A percentile compares a stretch with the other conserved stretches of the same genome.
phyloP scores from a whole-genome alignment of 2,329 filamentous ascomycete species.

The Fusarium staphyleae region DNA sequence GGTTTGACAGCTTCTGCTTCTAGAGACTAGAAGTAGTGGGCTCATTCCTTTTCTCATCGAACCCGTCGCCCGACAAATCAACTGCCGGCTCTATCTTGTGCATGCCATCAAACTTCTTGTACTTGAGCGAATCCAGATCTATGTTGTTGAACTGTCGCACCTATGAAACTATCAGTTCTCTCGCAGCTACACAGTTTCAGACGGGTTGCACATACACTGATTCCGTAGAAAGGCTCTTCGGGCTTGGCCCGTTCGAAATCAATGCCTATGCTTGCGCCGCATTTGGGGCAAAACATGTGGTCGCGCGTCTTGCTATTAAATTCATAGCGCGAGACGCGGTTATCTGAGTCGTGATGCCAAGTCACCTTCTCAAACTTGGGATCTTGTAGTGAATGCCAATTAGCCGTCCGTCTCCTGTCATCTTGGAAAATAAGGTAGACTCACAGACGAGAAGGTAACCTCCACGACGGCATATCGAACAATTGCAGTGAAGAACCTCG shows the following conservation, averaged over 20 bases:
- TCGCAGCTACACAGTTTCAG: background rate
- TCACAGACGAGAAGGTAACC: constrained; percentile 60
- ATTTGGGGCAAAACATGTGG: constrained; percentile 58
- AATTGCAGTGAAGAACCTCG: constrained; percentile 58
- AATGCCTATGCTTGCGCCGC: constrained; percentile 56
- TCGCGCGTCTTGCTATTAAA: constrained; percentile 58
- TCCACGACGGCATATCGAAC: constrained; percentile 59
- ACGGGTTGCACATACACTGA: constrained; percentile 49
- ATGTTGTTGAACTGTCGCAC: constrained; percentile 52
- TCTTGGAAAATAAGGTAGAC: too few species aligned
- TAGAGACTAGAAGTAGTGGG: constrained; percentile 3
- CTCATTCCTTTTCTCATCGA: constrained; percentile 16
- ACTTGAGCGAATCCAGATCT: constrained; percentile 49
- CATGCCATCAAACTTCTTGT: constrained; percentile 48
- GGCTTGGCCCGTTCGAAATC: constrained; percentile 49
- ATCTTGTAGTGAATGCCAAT: constrained; percentile 41
- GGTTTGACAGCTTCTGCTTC: constrained; percentile 3
- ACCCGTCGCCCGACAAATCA: constrained; percentile 48
- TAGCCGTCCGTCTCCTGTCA: background rate
- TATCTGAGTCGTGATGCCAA: constrained; percentile 52
- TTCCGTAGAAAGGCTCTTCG: constrained; percentile 46
- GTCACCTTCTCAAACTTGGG: constrained; percentile 49
- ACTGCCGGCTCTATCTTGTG: constrained; percentile 43
- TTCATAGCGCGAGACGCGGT: constrained; percentile 36
- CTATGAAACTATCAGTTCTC: constrained; percentile 38